phyloP scores from a whole-genome alignment of 768 basidiomycete genomes.

The Baorangia bicolor region DNA sequence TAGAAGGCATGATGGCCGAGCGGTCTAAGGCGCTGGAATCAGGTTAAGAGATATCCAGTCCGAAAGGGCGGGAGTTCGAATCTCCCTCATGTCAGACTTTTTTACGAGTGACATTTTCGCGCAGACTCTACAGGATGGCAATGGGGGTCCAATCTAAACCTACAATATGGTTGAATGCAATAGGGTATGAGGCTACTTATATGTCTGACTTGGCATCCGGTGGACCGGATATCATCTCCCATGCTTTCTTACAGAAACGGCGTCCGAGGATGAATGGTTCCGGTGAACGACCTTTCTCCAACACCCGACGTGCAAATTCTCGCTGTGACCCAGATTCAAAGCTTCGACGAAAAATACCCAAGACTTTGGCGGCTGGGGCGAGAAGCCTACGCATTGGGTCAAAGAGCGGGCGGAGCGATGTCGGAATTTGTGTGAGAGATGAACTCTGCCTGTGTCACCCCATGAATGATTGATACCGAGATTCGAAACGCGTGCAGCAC shows the following conservation, averaged over 20 bases:
- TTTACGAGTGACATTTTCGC: background rate
- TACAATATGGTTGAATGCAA: constrained; percentile 5
- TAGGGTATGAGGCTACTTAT: constrained; percentile 26
- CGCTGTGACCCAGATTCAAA: constrained; percentile 56
- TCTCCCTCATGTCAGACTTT: constrained; percentile 32
- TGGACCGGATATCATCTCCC: constrained; percentile 37
- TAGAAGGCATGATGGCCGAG: constrained; percentile 48
- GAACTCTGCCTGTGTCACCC: constrained; percentile 45
- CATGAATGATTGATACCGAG: background rate
- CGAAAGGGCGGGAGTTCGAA: constrained; percentile 37
- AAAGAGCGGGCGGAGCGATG: constrained; percentile 51
- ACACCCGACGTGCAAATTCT: constrained; percentile 54
- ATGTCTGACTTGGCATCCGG: constrained; percentile 28
- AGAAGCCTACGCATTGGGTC: constrained; percentile 55
- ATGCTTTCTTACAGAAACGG: constrained; percentile 40
- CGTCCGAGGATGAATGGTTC: constrained; percentile 52
- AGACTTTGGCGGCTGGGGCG: constrained; percentile 51
- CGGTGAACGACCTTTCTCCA: constrained; percentile 62
- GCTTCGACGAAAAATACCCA: constrained; percentile 53
- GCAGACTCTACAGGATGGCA: background rate
- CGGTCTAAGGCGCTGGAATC: constrained; percentile 61
- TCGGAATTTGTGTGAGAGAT: constrained; percentile 57
- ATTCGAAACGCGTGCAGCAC: constrained; percentile 31
- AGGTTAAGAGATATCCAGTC: constrained; percentile 34
- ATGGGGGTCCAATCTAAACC: constrained; percentile 1